Base-by-base conservation (phyloP, 805 yeast species). In the Wickerhamomyces rabaulensis region DNA sequence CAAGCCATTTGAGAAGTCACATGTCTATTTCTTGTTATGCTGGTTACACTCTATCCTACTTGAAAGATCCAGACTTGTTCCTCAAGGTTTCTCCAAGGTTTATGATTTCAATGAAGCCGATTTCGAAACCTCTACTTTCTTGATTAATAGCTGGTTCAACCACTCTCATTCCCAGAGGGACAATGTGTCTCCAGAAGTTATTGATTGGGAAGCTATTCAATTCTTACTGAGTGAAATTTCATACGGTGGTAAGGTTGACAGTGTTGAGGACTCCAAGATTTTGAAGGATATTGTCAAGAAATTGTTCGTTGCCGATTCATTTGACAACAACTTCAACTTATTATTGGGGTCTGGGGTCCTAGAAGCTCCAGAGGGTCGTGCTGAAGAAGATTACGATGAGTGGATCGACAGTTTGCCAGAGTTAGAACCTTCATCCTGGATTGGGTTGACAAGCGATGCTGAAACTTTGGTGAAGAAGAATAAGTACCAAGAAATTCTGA, bases 101-200 rank as follows among this genome's bases (percentile, higher is more conserved):
- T 84, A 87, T 57, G 95, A 86, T 49, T 77, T 90, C 55, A 86
- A 78, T 58, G 87, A 86, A 47, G 64, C 81, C n/a, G 97, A 91
- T 59, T 74, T 83, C 45, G 64, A 67, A 10, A 69, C 79, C 20
- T 82, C 80, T 2, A 52, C 71, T 4, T 57, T 50, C 42, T 67
- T 80, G 17, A 61, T 82, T 42, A 69, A 69, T 37, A 64, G 68
- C 40, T 58, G 76, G 55, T 57, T 82, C n/a, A 55, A 64, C 20
- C 49, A 60, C 10, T 47, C 50, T 4, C 49, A 51, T 9, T 48
- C 66, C 26, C 53, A 44, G 0, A 57, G 52, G 47, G 37, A 47
- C 1, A 74, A 77, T 48, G 52, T 79, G 9, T 52, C 77, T 0
- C 80, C 81, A 0, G 71, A 67, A 5, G 21, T 40, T 1, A 67